Base-by-base conservation (phyloP, 495 filamentous ascomycete species). In the Xylaria bambusicola region DNA sequence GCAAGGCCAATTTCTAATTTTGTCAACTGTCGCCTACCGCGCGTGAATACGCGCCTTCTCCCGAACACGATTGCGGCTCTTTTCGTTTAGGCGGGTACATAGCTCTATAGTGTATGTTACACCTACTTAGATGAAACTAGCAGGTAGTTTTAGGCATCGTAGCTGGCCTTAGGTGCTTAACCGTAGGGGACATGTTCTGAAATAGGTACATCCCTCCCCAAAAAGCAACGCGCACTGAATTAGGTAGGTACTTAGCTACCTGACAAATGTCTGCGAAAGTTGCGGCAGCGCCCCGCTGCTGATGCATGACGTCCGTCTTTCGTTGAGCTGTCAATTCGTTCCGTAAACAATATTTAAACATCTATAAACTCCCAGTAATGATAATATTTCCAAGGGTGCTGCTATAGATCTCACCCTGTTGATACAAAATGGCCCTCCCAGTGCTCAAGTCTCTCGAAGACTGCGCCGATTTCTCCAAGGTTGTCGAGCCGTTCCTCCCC, bases 401-500 rank as follows among this genome's bases (percentile, higher is more conserved):
- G n/a, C 15, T 29, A 29, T 29, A 20, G 20, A n/a, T 46, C 10
- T 42, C 21, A 24, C 21, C 15, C 15, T n/a, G 4, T 5, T 12
- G 17, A 35, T 27, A 8, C 20, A 65, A 52, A 47, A 91, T 90
- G 85, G 80, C 84, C 50, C 76, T 96, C 29, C 93, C 94, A 5
- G 70, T 72, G 18, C 69, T 96, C 65, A 81, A 85, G 58, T 80
- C 85, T 12, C 74, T 93, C 31, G 72, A 73, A 47, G 92, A 96
- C 54, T 89, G 85, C 66, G 81, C 88, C 52, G 86, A 88, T 72
- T 93, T 88, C 71, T 69, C 77, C 58, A 81, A 84, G 58, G 88
- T 88, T 0, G 85, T 98, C 61, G 64, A 72, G 66, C 93, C 83
- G 21, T 96, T 87, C 75, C 70, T 96, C 17, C 82, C 86, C 12